A percentile compares a stretch with the other conserved stretches of the same genome.
These are phyloP conservation scores for Pichiaceae sp. DNA, from an alignment of 1,139 yeast genomes.

Conservation along the genomic window DNA sequence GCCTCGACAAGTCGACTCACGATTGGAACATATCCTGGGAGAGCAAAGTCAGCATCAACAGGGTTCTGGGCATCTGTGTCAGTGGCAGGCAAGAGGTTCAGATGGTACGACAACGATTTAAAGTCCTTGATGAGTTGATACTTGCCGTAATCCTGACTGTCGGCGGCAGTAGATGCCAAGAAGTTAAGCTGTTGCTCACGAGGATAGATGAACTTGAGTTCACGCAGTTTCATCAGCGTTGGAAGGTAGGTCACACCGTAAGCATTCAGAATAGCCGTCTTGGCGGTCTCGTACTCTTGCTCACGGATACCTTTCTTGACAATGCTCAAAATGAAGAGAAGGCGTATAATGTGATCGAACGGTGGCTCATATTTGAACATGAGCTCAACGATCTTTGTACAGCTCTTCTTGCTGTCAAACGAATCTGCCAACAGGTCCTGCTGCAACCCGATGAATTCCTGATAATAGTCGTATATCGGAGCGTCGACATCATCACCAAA, in stretches of 20 bases:
- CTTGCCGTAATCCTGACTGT: constrained; percentile 3
- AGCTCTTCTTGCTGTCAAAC: constrained; percentile 45
- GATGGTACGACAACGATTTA: constrained; percentile 13
- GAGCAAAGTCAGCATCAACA: constrained; percentile 38
- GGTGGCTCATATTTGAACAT: constrained; percentile 35
- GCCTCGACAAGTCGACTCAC: constrained; percentile 41
- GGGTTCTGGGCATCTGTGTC: constrained; percentile 14
- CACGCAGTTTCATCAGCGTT: constrained; percentile 28
- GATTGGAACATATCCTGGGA: constrained; percentile 48
- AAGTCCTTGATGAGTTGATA: constrained; percentile 26
- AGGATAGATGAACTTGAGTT: constrained; percentile 15
- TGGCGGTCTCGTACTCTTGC: constrained; percentile 44
- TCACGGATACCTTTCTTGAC: constrained; percentile 59
- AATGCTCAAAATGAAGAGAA: constrained; percentile 46
- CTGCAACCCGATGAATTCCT: constrained; percentile 56
- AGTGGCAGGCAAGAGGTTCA: constrained; percentile 23
- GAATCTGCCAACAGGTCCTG: constrained; percentile 59
- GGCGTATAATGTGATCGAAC: constrained; percentile 34
- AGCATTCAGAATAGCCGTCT: constrained; percentile 42
- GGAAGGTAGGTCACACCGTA: constrained; percentile 46
- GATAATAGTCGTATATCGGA: constrained; percentile 30
- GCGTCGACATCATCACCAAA: constrained; percentile 20
- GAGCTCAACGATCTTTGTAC: constrained; percentile 40
- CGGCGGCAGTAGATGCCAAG: constrained; percentile 8
- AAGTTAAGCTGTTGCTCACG: constrained; percentile 15